phyloP scores from a whole-genome alignment of 1,139 yeast species.

The Suhomyces bolitotheri region DNA sequence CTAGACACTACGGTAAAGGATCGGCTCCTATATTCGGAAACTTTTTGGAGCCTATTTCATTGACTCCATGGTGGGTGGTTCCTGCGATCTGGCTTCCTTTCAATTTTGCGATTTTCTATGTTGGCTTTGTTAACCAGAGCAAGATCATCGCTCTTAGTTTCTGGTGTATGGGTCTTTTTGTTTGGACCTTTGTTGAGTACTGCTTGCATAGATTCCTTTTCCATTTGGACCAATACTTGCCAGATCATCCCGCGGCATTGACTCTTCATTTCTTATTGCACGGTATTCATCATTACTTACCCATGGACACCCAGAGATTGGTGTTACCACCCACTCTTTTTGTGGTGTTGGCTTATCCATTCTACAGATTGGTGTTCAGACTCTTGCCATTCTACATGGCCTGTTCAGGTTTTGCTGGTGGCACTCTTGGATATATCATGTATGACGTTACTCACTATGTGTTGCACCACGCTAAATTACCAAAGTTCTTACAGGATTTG shows the following conservation, averaged over 20 bases:
- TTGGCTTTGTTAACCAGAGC: slow-evolving; percentile 41
- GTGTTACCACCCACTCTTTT: slow-evolving; percentile 96
- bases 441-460: slow-evolving; percentile 88
- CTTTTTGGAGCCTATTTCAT: slow-evolving; percentile 49
- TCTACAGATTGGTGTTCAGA: slow-evolving; percentile 40
- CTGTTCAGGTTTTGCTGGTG: slow-evolving; percentile 79
- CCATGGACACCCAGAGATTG: slow-evolving; percentile 91
- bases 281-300: slow-evolving; percentile 95
- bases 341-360: slow-evolving; percentile 44
- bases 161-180: slow-evolving; percentile 66
- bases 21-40: slow-evolving; percentile 74
- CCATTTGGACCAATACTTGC: slow-evolving; percentile 85
- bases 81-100: slow-evolving; percentile 90
- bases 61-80: slow-evolving; percentile 64
- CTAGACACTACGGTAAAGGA: slow-evolving; percentile 80
- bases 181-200: slow-evolving; percentile 93
- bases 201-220: slow-evolving; percentile 84
- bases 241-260: slow-evolving; percentile 73
- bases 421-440: slow-evolving; percentile 85
- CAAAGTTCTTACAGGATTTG: slow-evolving; percentile 69
- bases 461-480: slow-evolving; percentile 83
- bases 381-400: slow-evolving; percentile 49
- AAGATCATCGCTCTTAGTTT: slow-evolving; percentile 41
- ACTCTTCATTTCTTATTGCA: slow-evolving; percentile 87
- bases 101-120: slow-evolving; percentile 51